These are phyloP conservation scores for Cyclaneusma minus DNA, from an alignment of 2,329 filamentous ascomycete species.

Conservation along the genomic window DNA sequence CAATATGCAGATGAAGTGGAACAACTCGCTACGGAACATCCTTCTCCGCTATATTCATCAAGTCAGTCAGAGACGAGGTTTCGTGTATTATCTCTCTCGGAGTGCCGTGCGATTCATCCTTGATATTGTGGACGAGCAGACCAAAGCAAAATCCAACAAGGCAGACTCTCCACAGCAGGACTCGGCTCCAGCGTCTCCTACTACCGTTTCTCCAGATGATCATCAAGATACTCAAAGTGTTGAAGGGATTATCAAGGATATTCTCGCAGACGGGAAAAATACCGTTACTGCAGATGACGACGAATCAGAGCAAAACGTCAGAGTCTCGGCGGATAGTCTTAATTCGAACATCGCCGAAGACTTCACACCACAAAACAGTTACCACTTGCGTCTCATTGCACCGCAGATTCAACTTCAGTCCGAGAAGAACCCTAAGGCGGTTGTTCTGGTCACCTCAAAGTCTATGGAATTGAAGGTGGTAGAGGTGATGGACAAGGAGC, in stretches of 20 bases:
- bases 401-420: constrained; percentile 97
- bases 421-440: constrained; percentile 93
- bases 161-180: constrained; percentile 16
- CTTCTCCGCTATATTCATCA: constrained; percentile 96
- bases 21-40: constrained; percentile 88
- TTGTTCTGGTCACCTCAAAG: constrained; percentile 92
- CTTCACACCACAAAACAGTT: constrained; percentile 83
- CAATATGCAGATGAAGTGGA: constrained; percentile 97
- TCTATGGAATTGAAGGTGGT: constrained; percentile 97
- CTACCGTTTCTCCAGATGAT: constrained; percentile 5
- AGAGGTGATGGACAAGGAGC: constrained; percentile 93
- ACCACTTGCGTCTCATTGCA: constrained; percentile 86
- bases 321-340: constrained; percentile 41
- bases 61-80: constrained; percentile 86
- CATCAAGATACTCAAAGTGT: constrained; percentile 40
- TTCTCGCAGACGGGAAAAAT: constrained; percentile 69
- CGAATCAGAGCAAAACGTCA: constrained; percentile 21
- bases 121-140: constrained; percentile 91
- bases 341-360: constrained; percentile 70
- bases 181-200: constrained; percentile 9
- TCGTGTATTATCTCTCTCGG: constrained; percentile 94
- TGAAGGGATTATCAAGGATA: constrained; percentile 71
- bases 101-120: constrained; percentile 95
- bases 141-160: constrained; percentile 44
- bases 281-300: constrained; percentile 62